phyloP scores from a whole-genome alignment of 2,329 filamentous ascomycete species.

The Pestalotiopsis sp. region DNA sequence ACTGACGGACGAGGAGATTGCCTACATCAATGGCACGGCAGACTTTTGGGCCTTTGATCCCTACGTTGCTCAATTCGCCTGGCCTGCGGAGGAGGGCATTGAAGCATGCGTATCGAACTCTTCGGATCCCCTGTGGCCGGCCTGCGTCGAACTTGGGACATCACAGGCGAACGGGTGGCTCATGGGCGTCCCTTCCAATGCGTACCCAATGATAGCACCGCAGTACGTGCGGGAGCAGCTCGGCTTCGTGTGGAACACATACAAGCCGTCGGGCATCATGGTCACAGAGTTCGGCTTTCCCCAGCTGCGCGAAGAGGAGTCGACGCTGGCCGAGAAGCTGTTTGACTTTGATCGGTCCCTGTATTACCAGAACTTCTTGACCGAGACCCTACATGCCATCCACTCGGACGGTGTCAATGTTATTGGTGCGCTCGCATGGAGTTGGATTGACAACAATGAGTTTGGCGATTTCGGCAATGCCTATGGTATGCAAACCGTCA shows the following conservation, averaged over 20 bases:
- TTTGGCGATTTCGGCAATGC: conserved; percentile 52
- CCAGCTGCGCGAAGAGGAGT: conserved; percentile 48
- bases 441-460: conserved; percentile 55
- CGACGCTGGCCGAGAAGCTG: conserved; percentile 47
- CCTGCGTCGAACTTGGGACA: conserved; percentile 53
- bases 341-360: conserved; percentile 55
- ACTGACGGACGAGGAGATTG: conserved; percentile 50
- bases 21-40: conserved; percentile 49
- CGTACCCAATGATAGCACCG: conserved; percentile 61
- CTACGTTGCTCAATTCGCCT: conserved; percentile 59
- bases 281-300: conserved; percentile 62
- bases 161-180: conserved; percentile 56
- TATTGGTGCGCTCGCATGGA: conserved; percentile 57
- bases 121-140: conserved; percentile 48
- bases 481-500: conserved; percentile 60
- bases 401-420: conserved; percentile 59
- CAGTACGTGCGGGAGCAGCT: conserved; percentile 58
- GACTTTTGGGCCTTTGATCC: conserved; percentile 62
- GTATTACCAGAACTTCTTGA: conserved; percentile 58
- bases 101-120: conserved; percentile 49
- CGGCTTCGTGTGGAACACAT: conserved; percentile 63
- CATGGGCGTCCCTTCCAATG: conserved; percentile 58
- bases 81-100: conserved; percentile 47
- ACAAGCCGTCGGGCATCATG: conserved; percentile 43
- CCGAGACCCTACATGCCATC: conserved; percentile 56